These are phyloP conservation scores for Carallia brachiata DNA, from an alignment of 345 rosid genomes.

Conservation along the genomic window DNA sequence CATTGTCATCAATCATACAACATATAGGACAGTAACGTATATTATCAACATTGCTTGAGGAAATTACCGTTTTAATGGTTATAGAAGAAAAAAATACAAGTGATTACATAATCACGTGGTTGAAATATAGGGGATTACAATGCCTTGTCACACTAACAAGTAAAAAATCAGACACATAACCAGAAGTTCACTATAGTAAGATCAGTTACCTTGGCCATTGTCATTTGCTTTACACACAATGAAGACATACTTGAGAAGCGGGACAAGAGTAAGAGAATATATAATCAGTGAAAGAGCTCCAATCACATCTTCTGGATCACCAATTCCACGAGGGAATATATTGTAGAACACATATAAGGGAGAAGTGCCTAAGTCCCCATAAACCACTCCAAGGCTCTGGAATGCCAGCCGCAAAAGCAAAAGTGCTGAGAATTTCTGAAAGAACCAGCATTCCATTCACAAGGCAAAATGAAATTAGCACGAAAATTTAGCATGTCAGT, in stretches of 20 bases:
- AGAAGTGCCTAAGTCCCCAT: conserved; percentile 62
- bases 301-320: conserved; percentile 48
- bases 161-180: background rate
- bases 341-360: conserved; percentile 60
- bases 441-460: conserved; percentile 5
- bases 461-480: conserved; percentile 4
- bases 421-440: conserved; percentile 34
- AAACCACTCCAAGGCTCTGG: conserved; percentile 65
- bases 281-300: conserved; percentile 63
- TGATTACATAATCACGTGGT: background rate
- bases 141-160: background rate
- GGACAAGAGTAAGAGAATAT: conserved; percentile 56
- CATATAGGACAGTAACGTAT: background rate
- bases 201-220: conserved; percentile 54
- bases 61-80: background rate
- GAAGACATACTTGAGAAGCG: conserved; percentile 55
- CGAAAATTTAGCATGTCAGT: conserved; percentile 60
- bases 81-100: background rate
- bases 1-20: background rate
- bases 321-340: conserved; percentile 48
- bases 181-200: background rate
- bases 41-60: background rate
- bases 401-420: conserved; percentile 45
- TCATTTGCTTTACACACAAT: conserved; percentile 57
- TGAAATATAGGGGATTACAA: background rate